These are phyloP conservation scores for Linnemannia exigua DNA, from an alignment of 192 early-diverging fungal species.

Conservation along the genomic window DNA sequence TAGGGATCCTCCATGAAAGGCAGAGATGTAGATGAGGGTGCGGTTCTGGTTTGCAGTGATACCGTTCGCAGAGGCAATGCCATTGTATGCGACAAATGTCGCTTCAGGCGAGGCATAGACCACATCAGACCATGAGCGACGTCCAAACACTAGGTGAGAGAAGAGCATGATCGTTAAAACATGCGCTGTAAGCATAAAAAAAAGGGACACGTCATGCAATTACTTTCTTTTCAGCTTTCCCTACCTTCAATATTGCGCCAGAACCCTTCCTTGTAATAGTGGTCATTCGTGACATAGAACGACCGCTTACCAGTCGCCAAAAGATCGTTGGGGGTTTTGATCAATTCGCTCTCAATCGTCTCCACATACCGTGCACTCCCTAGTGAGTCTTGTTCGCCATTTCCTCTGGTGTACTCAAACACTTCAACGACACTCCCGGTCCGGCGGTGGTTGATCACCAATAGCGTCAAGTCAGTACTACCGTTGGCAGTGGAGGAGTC, in stretches of 20 bases:
- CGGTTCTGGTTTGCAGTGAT: conserved; percentile 1
- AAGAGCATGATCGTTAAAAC: no score
- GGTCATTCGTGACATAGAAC: conserved; percentile 70
- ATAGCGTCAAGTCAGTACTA: conserved; percentile 54
- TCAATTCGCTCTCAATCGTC: conserved; percentile 60
- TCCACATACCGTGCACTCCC: conserved; percentile 47
- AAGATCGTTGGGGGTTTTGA: conserved; percentile 64
- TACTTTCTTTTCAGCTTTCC: not conserved
- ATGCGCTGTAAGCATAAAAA: no score
- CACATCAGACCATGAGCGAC: conserved; percentile 2
- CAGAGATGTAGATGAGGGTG: conserved; percentile 5
- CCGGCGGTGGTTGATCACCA: conserved; percentile 68
- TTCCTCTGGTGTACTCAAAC: conserved; percentile 58
- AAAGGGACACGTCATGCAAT: no score
- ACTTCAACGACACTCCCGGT: conserved; percentile 62
- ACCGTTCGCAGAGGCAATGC: conserved; percentile 4
- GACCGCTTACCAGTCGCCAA: conserved; percentile 59
- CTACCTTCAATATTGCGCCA: conserved; percentile 55
- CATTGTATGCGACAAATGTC: not conserved
- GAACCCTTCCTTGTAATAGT: conserved; percentile 25
- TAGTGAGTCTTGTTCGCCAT: conserved; percentile 14
- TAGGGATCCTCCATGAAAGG: not conserved
- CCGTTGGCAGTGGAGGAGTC: conserved; percentile 17
- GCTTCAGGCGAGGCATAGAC: not conserved
- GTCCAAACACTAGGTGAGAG: not conserved